Evolutionary conservation across 2,329 filamentous ascomycete species (phyloP), one percentile per base, ranked within the genome.

Genomic region (Fusarium sp.): DNA sequence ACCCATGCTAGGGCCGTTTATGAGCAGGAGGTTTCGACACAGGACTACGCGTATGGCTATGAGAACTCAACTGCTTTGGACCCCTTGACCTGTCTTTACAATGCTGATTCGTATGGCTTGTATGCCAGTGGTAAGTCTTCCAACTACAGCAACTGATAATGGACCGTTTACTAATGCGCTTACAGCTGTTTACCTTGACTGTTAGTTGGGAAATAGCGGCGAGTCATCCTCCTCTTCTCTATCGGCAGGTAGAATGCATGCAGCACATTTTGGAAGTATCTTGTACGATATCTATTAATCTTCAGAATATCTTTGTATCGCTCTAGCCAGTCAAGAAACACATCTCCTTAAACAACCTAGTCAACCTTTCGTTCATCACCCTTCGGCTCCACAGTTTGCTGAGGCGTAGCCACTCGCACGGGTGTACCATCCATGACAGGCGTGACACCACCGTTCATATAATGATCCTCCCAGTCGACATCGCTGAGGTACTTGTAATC

Each of bases 401-500:
- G 63, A 4, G 70, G 43, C 0, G 71, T 66, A 11, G 37, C 49
- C 9, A 46, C 66, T 7, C 66, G 47, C 4, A 64, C 47, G 0
- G 63, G 50, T 13, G 68, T 45, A 1, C 72, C 72, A 1, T 74
- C 71, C 4, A 63, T 74, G 5, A 66, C 42, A 16, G 66, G 69
- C 10, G 73, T 62, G 8, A 57, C 56, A 7, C 63, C 68, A 1
- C 62, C 72, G 1, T 69, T 69, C 43, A 53, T 59, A 12, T 71
- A 63, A 11, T 71, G 55, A 7, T 73, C 70, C 41, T 75, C 66
- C 72, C 72, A 75, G 7, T 74, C 71, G 10, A 74, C 68, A 12
- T 78, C 77, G 4, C 73, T 72, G 4, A 78, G 60, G 7, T 78
- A 78, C 16, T 66, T 72, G 12, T 63, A 76, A 14, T 89, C 87